Base-by-base conservation (phyloP, 176 grass and related monocot genomes). In the Tuctoria greenei region DNA sequence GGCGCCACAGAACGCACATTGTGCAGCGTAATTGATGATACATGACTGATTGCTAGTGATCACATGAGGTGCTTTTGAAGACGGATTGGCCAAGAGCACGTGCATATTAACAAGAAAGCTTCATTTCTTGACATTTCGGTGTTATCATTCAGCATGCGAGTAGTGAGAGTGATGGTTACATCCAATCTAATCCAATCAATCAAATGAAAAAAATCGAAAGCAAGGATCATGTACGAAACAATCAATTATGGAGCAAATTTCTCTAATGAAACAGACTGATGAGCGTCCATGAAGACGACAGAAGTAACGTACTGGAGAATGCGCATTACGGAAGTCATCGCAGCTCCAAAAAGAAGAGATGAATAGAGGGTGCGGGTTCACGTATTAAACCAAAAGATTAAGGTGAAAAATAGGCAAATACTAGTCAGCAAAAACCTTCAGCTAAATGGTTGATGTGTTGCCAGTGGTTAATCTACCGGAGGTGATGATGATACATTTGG, bases 361-460 rank as follows among this genome's bases (percentile, higher is more conserved):
- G 31, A 7, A 44, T 6, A 34, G 10, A 14, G 6, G 16, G 28
- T n/a, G n/a, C 2, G 1, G 18, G 0, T 10, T 1, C 1, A 37
- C 7, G 17, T 46, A 76, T 18, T 0, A 31, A 14, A 41, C 14
- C 10, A 1, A 26, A 51, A 61, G 15, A 31, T 27, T 13, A 42
- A n/a, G 14, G 14, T 10, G 24, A 6, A 77, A 70, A 77, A 70
- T 55, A 45, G 72, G 64, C 58, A 38, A 84, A 42, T 72, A 31
- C 1, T 6, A 49, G 24, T 11, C 43, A 35, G 8, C 4, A 62
- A 28, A 44, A 35, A 0, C 13, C 8, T 25, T 66, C 50, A 21
- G 40, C 5, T n/a, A 42, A 51, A 39, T 3, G 9, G 13, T 51
- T 8, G 4, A 39, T 47, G 3, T 11, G 55, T 35, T 24, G 49